Evolutionary conservation across 1,284 basidiomycete species (phyloP).

Genomic region (Leucoagaricus sp.): DNA sequence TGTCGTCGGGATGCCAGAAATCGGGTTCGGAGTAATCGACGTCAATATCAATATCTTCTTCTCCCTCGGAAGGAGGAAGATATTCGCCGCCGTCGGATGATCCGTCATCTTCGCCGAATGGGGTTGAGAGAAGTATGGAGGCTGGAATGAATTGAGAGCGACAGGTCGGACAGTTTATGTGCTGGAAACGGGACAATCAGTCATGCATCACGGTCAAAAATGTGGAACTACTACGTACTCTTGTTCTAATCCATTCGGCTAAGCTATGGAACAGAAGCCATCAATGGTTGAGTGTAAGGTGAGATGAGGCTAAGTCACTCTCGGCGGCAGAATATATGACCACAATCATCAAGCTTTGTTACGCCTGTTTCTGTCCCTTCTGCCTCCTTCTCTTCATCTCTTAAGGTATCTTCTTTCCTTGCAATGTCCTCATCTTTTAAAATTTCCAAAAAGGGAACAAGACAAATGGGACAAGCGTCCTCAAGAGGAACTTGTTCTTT

Average conservation of each 20-base stretch:
- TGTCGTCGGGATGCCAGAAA: slow-evolving; percentile 25
- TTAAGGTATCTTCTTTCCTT: slow-evolving; percentile 9
- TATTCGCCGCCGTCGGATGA: slow-evolving; percentile 69
- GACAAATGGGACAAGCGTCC: slow-evolving; percentile 65
- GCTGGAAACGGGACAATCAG: slow-evolving; percentile 36
- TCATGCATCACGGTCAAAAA: slow-evolving; percentile 6
- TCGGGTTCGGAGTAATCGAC: slow-evolving; percentile 32
- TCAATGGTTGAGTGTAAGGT: not conserved
- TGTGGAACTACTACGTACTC: slow-evolving; percentile 36
- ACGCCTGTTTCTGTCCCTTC: slow-evolving; percentile 36
- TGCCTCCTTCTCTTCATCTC: slow-evolving; percentile 6
- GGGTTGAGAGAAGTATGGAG: slow-evolving; percentile 47
- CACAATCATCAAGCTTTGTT: slow-evolving; percentile 58
- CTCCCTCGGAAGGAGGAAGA: slow-evolving; percentile 56
- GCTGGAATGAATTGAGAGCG: slow-evolving; percentile 51
- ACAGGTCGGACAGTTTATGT: slow-evolving; percentile 73
- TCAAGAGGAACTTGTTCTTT: slow-evolving; percentile 45
- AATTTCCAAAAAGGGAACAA: slow-evolving; percentile 49
- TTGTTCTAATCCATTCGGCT: slow-evolving; percentile 61
- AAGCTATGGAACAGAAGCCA: slow-evolving; percentile 40
- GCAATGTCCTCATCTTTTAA: slow-evolving; percentile 30
- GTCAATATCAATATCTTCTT: slow-evolving; percentile 44
- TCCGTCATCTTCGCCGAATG: slow-evolving; percentile 58
- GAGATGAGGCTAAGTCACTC: slow-evolving; percentile 47
- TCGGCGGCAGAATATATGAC: slow-evolving; percentile 65